A percentile compares a stretch with the other conserved stretches of the same genome.
These are phyloP conservation scores for Pinus tabuliformis DNA, from an alignment of 75 land plant genomes.

Conservation along the genomic window DNA sequence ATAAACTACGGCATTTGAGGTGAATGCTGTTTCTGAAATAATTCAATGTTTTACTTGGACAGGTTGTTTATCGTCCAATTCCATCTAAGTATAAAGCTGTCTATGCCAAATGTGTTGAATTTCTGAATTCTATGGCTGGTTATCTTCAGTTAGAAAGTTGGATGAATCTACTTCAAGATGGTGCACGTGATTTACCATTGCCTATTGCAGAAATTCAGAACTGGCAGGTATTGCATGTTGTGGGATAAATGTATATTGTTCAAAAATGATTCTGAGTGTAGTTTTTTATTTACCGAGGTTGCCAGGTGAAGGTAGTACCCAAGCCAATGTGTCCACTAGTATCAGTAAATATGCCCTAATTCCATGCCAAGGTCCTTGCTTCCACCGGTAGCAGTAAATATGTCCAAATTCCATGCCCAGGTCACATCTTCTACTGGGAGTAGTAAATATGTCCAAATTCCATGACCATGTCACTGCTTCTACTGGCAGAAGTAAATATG, in stretches of 20 bases:
- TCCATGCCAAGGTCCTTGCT: too few relatives aligned
- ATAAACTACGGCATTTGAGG: not conserved
- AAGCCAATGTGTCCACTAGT: not conserved
- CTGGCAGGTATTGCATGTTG: slow-evolving; percentile 44
- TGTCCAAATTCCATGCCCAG: too few relatives aligned
- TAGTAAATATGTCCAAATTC: too few relatives aligned
- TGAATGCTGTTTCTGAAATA: not conserved
- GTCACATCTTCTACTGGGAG: too few relatives aligned
- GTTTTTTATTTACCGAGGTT: not conserved
- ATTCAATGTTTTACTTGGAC: slow-evolving; percentile 8
- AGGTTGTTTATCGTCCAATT: slow-evolving; percentile 66
- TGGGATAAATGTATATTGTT: not conserved
- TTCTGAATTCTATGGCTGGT: slow-evolving; percentile 17
- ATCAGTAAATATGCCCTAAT: not conserved
- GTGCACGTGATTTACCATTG: slow-evolving; percentile 1
- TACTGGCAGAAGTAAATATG: too few relatives aligned
- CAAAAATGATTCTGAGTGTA: too few relatives aligned
- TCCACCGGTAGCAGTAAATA: too few relatives aligned
- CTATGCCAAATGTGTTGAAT: slow-evolving; percentile 33
- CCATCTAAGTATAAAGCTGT: slow-evolving; percentile 33
- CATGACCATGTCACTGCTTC: too few relatives aligned
- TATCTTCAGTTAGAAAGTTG: slow-evolving; percentile 5
- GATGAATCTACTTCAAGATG: slow-evolving; percentile 9
- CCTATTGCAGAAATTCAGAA: slow-evolving; percentile 18
- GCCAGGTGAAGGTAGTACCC: not conserved